A percentile compares a stretch with the other conserved stretches of the same genome.
phyloP scores from a whole-genome alignment of 2,329 filamentous ascomycete species.

The Diaporthe vexans region DNA sequence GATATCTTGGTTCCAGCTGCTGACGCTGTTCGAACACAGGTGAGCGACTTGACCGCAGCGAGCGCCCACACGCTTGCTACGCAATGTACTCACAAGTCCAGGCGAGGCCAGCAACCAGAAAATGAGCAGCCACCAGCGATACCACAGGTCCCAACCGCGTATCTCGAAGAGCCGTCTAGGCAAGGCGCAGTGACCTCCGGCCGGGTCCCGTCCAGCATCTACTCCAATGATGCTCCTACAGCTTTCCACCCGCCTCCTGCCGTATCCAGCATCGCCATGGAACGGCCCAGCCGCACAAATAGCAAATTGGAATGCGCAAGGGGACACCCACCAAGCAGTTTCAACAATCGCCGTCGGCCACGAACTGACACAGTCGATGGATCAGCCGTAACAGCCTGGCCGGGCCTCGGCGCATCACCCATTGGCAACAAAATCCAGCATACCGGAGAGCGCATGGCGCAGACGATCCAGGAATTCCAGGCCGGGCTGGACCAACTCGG shows the following conservation, averaged over 20 bases:
- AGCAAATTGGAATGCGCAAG: background rate
- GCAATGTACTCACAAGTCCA: constrained; percentile 5
- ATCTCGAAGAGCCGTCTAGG: background rate
- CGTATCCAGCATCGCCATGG: background rate
- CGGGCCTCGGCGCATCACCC: background rate
- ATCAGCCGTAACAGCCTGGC: constrained; percentile 19
- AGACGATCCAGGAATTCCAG: constrained; percentile 16
- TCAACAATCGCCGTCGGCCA: background rate
- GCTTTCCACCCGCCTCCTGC: constrained; percentile 30
- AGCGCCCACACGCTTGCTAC: constrained; percentile 24
- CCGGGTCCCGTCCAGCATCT: constrained; percentile 33
- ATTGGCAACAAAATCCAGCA: background rate
- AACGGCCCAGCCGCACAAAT: background rate
- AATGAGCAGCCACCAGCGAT: constrained; percentile 7
- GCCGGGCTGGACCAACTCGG: constrained; percentile 20
- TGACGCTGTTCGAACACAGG: background rate
- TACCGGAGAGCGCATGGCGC: background rate
- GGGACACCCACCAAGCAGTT: background rate
- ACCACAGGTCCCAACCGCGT: constrained; percentile 14
- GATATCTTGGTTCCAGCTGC: constrained; percentile 1
- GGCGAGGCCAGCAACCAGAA: background rate
- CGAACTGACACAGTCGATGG: background rate
- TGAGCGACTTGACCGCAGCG: constrained; percentile 28
- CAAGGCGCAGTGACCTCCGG: background rate
- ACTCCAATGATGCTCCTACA: constrained; percentile 31